phyloP scores from a whole-genome alignment of 306 rosid species.

The Lathyrus sativus region DNA sequence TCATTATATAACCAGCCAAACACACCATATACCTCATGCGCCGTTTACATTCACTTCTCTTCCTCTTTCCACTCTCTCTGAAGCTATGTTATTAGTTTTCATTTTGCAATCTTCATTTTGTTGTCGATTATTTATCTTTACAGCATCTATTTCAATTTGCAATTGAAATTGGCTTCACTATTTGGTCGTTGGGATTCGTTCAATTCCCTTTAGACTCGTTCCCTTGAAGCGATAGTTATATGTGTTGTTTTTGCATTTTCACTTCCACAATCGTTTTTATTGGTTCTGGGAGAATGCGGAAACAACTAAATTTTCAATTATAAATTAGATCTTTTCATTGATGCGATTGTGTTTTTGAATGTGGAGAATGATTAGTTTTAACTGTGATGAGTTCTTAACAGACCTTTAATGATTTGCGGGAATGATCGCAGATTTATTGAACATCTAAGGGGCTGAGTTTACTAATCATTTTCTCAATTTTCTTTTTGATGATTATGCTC shows the following conservation, averaged over 20 bases:
- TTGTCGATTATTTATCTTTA: no score
- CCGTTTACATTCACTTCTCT: neutral
- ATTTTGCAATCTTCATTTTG: no score
- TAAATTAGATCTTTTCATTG: no score
- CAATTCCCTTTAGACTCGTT: constrained; percentile 85
- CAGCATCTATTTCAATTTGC: no score
- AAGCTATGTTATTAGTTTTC: neutral
- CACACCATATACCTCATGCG: fast-evolving
- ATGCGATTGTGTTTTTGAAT: no score
- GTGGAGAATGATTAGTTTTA: neutral
- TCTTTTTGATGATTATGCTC: no score
- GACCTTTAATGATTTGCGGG: constrained; percentile 92
- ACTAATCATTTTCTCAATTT: neutral
- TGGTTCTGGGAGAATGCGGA: constrained; percentile 38
- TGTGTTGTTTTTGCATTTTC: constrained; percentile 49
- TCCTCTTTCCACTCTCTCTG: neutral
- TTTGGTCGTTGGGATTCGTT: constrained; percentile 86
- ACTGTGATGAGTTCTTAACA: constrained; percentile 74
- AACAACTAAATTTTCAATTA: constrained; percentile 51
- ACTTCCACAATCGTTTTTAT: constrained; percentile 13
- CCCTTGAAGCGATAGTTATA: constrained; percentile 82
- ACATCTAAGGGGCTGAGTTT: constrained; percentile 98
- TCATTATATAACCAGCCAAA: constrained; percentile 26
- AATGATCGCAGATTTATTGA: constrained; percentile 70
- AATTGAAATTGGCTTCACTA: constrained; percentile 56